These are phyloP conservation scores for Verticillium klebahnii DNA, from an alignment of 2,329 filamentous ascomycete species.

Conservation along the genomic window DNA sequence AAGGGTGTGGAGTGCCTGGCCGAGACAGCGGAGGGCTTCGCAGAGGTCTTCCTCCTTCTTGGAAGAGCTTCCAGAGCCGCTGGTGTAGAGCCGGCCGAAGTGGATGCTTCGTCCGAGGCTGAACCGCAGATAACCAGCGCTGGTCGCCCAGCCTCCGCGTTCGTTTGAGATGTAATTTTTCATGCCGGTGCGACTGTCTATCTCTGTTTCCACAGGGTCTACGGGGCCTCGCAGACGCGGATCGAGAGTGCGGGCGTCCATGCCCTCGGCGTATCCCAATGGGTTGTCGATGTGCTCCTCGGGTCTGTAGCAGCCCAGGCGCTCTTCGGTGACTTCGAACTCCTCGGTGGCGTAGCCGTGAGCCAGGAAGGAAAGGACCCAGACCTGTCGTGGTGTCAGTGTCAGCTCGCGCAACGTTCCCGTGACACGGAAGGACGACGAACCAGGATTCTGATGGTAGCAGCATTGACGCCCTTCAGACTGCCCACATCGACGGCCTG, in stretches of 20 bases:
- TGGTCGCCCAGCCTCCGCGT: slow-evolving; percentile 81
- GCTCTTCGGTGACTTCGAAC: slow-evolving; percentile 78
- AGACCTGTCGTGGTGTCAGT: slow-evolving; percentile 41
- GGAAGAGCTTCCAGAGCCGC: slow-evolving; percentile 51
- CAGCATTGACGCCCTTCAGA: slow-evolving; percentile 71
- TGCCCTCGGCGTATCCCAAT: slow-evolving; percentile 78
- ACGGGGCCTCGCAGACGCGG: slow-evolving; percentile 77
- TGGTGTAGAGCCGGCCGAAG: slow-evolving; percentile 70
- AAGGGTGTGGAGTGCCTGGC: slow-evolving; percentile 71
- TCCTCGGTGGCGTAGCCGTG: slow-evolving; percentile 84
- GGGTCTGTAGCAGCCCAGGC: slow-evolving; percentile 74
- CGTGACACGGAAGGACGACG: slow-evolving; percentile 8
- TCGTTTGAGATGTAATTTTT: slow-evolving; percentile 99
- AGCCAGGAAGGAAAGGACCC: slow-evolving; percentile 76
- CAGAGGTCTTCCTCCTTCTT: slow-evolving; percentile 75
- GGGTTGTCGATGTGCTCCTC: slow-evolving; percentile 75
- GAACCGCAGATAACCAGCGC: slow-evolving; percentile 75
- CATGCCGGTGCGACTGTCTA: slow-evolving; percentile 82
- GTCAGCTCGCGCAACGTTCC: slow-evolving; percentile 6
- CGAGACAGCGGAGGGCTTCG: slow-evolving; percentile 72
- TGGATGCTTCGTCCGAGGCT: slow-evolving; percentile 72
- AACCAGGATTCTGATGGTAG: slow-evolving; percentile 71
- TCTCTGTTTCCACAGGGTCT: slow-evolving; percentile 62
- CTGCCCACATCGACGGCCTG: slow-evolving; percentile 79
- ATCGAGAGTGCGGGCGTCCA: slow-evolving; percentile 81